Conservation (phyloP, 805 yeast genomes). For the Scheffersomyces lignosus region DNA sequence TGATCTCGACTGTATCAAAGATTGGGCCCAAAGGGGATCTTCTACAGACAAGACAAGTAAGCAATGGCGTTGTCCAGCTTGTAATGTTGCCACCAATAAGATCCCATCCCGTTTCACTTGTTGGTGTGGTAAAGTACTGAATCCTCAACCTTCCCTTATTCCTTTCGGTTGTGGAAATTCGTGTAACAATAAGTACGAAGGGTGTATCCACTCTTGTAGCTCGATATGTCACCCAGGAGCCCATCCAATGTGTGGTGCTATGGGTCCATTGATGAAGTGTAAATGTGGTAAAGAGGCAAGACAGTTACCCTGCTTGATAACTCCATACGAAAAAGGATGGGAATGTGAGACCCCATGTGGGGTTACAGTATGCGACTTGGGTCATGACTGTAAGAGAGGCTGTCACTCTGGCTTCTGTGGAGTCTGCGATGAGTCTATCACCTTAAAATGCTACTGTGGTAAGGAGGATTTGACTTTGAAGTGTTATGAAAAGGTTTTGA, state of each 20-base stretch:
- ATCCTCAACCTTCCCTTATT: conserved; percentile 60
- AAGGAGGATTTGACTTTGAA: conserved; percentile 39
- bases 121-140: conserved; percentile 83
- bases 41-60: conserved; percentile 55
- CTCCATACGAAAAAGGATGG: conserved; percentile 71
- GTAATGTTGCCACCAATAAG: conserved; percentile 53
- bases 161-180: conserved; percentile 92
- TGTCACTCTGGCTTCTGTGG: conserved; percentile 91
- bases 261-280: conserved; percentile 71
- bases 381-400: conserved; percentile 58
- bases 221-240: conserved; percentile 87
- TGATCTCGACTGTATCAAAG: conserved; percentile 78
- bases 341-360: conserved; percentile 62
- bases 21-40: conserved; percentile 82
- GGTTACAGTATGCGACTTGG: conserved; percentile 60
- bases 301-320: conserved; percentile 72
- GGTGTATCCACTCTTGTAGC: conserved; percentile 75
- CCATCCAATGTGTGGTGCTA: conserved; percentile 77
- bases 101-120: conserved; percentile 65
- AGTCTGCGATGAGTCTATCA: conserved; percentile 52
- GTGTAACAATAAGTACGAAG: conserved; percentile 55
- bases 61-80: conserved; percentile 86
- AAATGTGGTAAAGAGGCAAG: conserved; percentile 67
- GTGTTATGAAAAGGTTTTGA: conserved; percentile 47
- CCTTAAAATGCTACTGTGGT: conserved; percentile 76